Percentiles rank a stretch among this genome's conserved stretches.
Conservation (phyloP, 2,329 filamentous ascomycete species). For the Trichoderma arundinaceum region DNA sequence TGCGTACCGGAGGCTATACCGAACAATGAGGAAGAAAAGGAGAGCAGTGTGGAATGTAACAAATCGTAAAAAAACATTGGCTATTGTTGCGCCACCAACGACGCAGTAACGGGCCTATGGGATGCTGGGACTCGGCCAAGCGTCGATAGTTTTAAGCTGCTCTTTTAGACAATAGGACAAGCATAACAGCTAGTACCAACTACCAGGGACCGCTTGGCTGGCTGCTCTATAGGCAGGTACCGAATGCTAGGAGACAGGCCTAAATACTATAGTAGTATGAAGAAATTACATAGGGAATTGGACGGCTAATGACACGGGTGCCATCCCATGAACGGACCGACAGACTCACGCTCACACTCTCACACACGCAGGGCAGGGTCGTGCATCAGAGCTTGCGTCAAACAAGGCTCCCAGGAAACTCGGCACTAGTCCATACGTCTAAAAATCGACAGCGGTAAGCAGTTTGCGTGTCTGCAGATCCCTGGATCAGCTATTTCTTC, state of each 20-base stretch:
- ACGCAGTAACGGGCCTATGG: too few relatives aligned
- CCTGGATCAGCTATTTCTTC: not conserved
- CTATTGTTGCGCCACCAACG: too few relatives aligned
- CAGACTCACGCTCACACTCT: not conserved
- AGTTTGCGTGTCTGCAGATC: not conserved
- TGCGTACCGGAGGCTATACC: not conserved
- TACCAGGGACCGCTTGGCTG: too few relatives aligned
- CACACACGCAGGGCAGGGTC: not conserved
- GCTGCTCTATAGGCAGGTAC: too few relatives aligned
- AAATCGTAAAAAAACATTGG: too few relatives aligned
- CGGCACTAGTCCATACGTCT: not conserved
- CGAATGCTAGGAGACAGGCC: too few relatives aligned
- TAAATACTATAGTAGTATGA: too few relatives aligned
- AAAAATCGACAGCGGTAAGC: not conserved
- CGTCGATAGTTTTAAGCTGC: too few relatives aligned
- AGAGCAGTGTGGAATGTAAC: not conserved
- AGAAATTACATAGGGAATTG: not conserved
- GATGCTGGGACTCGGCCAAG: too few relatives aligned
- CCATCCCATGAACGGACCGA: not conserved
- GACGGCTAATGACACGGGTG: not conserved
- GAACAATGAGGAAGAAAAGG: not conserved
- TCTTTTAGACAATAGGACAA: too few relatives aligned
- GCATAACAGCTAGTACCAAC: too few relatives aligned
- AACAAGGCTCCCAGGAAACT: not conserved
- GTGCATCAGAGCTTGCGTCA: not conserved